Base-by-base conservation (phyloP, 2,329 filamentous ascomycete species). In the Gnomoniopsis sp. region DNA sequence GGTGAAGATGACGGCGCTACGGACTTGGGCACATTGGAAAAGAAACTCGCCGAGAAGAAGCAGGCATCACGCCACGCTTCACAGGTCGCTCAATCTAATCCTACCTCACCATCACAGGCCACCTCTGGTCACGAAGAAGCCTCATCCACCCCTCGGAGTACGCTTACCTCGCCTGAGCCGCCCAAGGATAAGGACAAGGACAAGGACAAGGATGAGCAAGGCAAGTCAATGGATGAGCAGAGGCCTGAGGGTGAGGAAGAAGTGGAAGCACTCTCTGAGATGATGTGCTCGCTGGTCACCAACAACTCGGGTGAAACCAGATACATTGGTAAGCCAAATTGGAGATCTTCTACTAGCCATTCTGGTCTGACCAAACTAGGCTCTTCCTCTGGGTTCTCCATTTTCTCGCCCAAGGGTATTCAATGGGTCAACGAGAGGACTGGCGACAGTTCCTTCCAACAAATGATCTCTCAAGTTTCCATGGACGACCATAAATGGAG, bases 351-450 rank as follows among this genome's bases (percentile, higher is more conserved):
- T 2, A 2, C n/a, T n/a, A 26, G 12, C 53, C 56, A 12, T 23
- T 30, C 56, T 59, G 56, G 21, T 6, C 61, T 62, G n/a, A 62
- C 44, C 23, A 11, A 47, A 23, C 7, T 33, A 95, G 91, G 93
- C 26, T 97, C 93, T 0, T 98, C 93, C 0, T 99, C 95, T 2
- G 95, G 95, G 3, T 98, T 98, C 74, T 98, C 93, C 56, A 99
- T 99, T 67, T 98, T 99, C 77, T 98, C 93, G 0, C 95, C 93
- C 15, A 96, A 96, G 72, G 95, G 95, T 48, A 96, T 99, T 55
- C 89, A 96, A 72, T 99, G 95, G 95, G 93, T 99, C 55, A 98
- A 97, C 68, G 88, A 95, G 65, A 97, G 96, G 78, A 98, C 93
- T 2, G 95, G 95, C n/a, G 95, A 99, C 70, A 86, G 82, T 22